phyloP scores from a whole-genome alignment of 192 early-diverging fungal genomes.

The Backusella liffmaniae region DNA sequence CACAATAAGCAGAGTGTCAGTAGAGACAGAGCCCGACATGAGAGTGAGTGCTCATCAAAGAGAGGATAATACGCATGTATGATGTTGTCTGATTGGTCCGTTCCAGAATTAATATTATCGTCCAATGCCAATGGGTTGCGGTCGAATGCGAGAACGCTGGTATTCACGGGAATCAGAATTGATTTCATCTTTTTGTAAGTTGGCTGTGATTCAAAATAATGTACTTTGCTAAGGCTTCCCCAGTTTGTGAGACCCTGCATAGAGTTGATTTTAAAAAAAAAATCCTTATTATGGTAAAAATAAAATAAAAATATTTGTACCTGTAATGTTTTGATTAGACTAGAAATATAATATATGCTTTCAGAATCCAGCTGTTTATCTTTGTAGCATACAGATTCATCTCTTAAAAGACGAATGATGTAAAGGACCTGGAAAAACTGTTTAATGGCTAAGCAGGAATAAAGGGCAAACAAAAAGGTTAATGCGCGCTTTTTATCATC shows the following conservation, averaged over 20 bases:
- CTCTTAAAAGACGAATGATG: neutral
- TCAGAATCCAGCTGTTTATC: neutral
- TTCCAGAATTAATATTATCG: neutral
- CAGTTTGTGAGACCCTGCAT: constrained; percentile 5
- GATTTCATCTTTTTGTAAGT: neutral
- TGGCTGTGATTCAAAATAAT: neutral
- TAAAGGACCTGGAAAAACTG: constrained; percentile 7
- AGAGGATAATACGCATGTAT: constrained; percentile 4
- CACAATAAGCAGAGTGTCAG: constrained; percentile 1
- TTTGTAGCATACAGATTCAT: neutral
- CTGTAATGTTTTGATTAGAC: neutral
- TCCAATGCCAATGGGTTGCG: neutral
- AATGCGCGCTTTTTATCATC: neutral
- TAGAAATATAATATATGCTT: neutral
- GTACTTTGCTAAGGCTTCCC: neutral
- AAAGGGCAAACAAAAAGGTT: neutral
- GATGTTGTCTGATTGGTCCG: neutral
- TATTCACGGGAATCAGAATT: neutral
- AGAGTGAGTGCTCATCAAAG: neutral
- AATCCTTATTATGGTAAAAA: neutral
- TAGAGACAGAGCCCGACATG: neutral
- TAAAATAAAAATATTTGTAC: neutral
- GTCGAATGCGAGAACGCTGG: neutral
- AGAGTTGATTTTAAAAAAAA: neutral
- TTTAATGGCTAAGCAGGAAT: neutral